Conservation (phyloP, 805 yeast genomes). For the Zygosaccharomyces pseudorouxii region DNA sequence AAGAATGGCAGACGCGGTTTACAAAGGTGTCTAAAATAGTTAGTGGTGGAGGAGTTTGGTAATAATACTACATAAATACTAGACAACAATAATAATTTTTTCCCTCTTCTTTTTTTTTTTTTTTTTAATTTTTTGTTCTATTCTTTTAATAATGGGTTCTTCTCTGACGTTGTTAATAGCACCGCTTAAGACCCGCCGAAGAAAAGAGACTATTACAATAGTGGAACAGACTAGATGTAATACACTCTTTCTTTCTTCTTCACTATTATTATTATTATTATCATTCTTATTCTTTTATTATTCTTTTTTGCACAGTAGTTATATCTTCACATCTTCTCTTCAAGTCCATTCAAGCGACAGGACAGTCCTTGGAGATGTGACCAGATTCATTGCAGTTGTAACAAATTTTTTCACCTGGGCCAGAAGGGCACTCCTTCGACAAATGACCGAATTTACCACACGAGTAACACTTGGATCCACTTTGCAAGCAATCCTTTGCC, state of each 20-base stretch:
- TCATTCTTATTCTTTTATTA: not conserved
- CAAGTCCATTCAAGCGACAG: conserved; percentile 17
- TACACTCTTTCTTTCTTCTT: not conserved
- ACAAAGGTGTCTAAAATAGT: conserved; percentile 10
- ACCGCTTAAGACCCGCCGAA: not conserved
- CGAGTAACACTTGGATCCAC: conserved; percentile 78
- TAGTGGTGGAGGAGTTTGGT: not conserved
- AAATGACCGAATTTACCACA: conserved; percentile 91
- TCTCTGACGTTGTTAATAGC: not conserved
- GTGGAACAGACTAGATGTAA: not conserved
- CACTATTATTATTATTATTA: not conserved
- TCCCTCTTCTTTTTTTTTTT: not conserved
- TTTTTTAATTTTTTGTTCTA: not conserved
- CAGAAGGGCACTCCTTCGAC: conserved; percentile 71
- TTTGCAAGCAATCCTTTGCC: conserved; percentile 83
- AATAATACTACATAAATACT: conserved; percentile 7
- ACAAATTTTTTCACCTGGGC: conserved; percentile 47
- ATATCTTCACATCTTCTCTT: not conserved
- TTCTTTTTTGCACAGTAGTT: not conserved
- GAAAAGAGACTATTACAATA: not conserved
- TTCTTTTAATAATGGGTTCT: not conserved
- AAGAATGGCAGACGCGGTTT: conserved; percentile 62
- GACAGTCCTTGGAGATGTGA: conserved; percentile 82
- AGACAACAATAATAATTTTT: not conserved
- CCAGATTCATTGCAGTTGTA: conserved; percentile 57